Evolutionary conservation across 768 basidiomycete species (phyloP).

Genomic region (Tylopilus sp.): DNA sequence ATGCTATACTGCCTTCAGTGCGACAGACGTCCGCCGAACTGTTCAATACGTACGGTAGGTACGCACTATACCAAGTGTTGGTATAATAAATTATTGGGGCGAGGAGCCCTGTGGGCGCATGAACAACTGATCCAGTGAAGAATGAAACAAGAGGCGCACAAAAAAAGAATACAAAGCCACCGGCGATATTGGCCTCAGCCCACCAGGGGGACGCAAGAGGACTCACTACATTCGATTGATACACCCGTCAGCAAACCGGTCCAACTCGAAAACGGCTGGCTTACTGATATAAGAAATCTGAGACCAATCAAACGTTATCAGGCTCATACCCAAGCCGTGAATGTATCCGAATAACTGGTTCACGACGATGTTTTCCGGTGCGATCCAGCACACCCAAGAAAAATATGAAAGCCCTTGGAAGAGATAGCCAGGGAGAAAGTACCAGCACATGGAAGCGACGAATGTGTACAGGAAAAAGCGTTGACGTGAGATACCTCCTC

Average conservation of each 20-base stretch:
- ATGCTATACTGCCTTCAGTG: too few relatives aligned
- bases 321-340: constrained; percentile 58
- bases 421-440: constrained; percentile 71
- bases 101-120: constrained; percentile 46
- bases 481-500: constrained; percentile 49
- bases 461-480: constrained; percentile 49
- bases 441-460: constrained; percentile 36
- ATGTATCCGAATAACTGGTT: constrained; percentile 74
- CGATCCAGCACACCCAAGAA: constrained; percentile 65
- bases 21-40: too few relatives aligned
- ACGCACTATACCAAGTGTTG: constrained; percentile 57
- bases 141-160: constrained; percentile 39
- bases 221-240: constrained; percentile 14
- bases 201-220: constrained; percentile 83
- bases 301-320: constrained; percentile 81
- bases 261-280: neutral
- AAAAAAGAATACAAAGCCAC: constrained; percentile 65
- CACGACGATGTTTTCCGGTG: constrained; percentile 61
- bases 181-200: constrained; percentile 69
- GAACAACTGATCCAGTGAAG: constrained; percentile 53
- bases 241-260: neutral
- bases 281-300: constrained; percentile 45
- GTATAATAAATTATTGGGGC: constrained; percentile 65
- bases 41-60: constrained; percentile 46
- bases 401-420: constrained; percentile 65